Percentiles rank a stretch among this genome's conserved stretches.
These are phyloP conservation scores for Thymus quinquecostatus DNA, from an alignment of 257 asterid genomes.

Conservation along the genomic window DNA sequence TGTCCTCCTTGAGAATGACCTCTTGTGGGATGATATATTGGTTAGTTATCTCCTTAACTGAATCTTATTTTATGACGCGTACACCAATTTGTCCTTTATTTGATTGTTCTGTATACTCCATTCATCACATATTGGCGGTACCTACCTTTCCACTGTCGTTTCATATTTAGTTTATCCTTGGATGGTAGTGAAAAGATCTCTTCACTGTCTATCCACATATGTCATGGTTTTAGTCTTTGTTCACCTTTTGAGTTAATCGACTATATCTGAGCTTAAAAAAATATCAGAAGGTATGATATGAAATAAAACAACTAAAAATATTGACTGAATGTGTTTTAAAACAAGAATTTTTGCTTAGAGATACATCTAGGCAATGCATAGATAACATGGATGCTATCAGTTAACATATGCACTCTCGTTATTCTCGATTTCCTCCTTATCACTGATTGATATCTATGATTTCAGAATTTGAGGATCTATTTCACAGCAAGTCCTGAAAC, in stretches of 20 bases:
- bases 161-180: slow-evolving; percentile 11
- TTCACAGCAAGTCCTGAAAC: slow-evolving; percentile 44
- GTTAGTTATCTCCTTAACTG: slow-evolving; percentile 49
- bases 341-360: no score
- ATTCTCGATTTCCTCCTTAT: background rate
- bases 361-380: no score
- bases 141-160: slow-evolving; percentile 6
- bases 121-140: background rate
- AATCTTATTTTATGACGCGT: background rate
- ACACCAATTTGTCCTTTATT: background rate
- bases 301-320: background rate
- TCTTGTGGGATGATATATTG: slow-evolving; percentile 77
- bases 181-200: background rate
- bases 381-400: no score
- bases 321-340: background rate
- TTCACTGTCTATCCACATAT: background rate
- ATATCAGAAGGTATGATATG: background rate
- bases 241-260: slow-evolving; percentile 12
- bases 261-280: background rate
- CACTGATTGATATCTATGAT: slow-evolving; percentile 18
- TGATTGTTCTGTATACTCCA: background rate
- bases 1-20: slow-evolving; percentile 54
- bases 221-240: background rate
- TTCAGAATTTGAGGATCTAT: slow-evolving; percentile 82
- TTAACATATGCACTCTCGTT: background rate